Evolutionary conservation across 1,139 yeast genomes (phyloP).

Genomic region (Trichomonascaceae sp.): DNA sequence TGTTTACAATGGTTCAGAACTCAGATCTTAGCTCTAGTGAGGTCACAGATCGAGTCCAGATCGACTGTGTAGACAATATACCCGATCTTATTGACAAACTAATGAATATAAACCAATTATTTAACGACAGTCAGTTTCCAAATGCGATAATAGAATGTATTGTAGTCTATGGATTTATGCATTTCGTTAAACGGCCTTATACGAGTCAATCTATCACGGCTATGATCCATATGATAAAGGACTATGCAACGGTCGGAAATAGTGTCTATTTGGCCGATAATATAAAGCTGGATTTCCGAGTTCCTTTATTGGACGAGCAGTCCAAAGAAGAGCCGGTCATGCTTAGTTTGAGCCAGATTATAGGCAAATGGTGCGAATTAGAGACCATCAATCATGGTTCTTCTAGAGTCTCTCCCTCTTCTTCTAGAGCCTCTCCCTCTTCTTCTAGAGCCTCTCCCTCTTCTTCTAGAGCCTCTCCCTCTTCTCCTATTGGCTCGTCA

Average conservation of each 20-base stretch:
- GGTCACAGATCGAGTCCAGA: not conserved
- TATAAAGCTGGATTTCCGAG: not conserved
- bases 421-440: not conserved
- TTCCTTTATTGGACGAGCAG: not conserved
- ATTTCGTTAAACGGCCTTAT: slow-evolving; percentile 3
- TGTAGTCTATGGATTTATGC: slow-evolving; percentile 7
- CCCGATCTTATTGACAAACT: not conserved
- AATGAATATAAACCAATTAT: not conserved
- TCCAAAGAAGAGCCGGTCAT: not conserved
- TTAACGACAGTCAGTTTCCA: not conserved
- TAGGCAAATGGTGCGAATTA: not conserved
- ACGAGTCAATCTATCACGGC: slow-evolving; percentile 1
- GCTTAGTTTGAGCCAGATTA: not conserved
- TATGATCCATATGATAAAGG: not conserved
- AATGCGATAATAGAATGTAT: not conserved
- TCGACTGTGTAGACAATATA: not conserved
- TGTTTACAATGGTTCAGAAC: not conserved
- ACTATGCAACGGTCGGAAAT: not conserved
- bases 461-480: slow-evolving; percentile 15
- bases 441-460: slow-evolving; percentile 7
- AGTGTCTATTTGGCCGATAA: slow-evolving; percentile 1
- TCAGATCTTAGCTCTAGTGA: not conserved
- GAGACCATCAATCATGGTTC: not conserved
- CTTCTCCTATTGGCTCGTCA: slow-evolving; percentile 16
- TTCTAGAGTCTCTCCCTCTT: no score